Evolutionary conservation across 2,329 filamentous ascomycete species (phyloP), one percentile per base, ranked within the genome.

Genomic region (Cytospora piceae): DNA sequence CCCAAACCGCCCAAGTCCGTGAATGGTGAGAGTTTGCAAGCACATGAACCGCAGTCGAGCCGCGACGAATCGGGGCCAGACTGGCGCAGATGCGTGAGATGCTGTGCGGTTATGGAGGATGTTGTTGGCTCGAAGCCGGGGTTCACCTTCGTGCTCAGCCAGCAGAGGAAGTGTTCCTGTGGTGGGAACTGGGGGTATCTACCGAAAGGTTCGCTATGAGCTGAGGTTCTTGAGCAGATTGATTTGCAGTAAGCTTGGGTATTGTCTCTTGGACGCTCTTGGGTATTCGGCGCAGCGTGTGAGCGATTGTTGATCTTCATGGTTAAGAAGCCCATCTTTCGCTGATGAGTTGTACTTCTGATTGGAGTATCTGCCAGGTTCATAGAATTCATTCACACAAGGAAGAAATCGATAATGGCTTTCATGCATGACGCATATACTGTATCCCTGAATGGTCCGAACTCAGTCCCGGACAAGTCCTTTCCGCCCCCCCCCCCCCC

Each of bases 81-180:
- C 51, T 81, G 80, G 76, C 77, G 83, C 61, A 77, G 81, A 51
- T 88, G 85, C 71, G 84, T 85, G 24, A 80, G 89, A 49, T 91
- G 89, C 73, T 82, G 85, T 54, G 81, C 85, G 58, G 81, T 90
- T n/a, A 90, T 90, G 80, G 87, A 89, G 71, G 87, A 90, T 68
- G 76, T 84, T 0, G 75, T 74, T 32, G 79, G 75, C 17, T 76
- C 76, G 29, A 78, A 79, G 66, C 80, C 84, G 0, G 85, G 84
- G 1, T 80, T 83, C 64, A 80, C 77, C 4, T 86, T 86, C 73
- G 78, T 87, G 42, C 72, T 87, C 54, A 77, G 77, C 15, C 84
- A 87, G 72, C 83, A 86, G 73, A 77, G 83, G 29, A 81, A 80
- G 71, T 88, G 85, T 67, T 79, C 79, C 6, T 88, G 85, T 68